These are phyloP conservation scores for Dactylonectria macrodidyma DNA, from an alignment of 2,329 filamentous ascomycete species.

Conservation along the genomic window DNA sequence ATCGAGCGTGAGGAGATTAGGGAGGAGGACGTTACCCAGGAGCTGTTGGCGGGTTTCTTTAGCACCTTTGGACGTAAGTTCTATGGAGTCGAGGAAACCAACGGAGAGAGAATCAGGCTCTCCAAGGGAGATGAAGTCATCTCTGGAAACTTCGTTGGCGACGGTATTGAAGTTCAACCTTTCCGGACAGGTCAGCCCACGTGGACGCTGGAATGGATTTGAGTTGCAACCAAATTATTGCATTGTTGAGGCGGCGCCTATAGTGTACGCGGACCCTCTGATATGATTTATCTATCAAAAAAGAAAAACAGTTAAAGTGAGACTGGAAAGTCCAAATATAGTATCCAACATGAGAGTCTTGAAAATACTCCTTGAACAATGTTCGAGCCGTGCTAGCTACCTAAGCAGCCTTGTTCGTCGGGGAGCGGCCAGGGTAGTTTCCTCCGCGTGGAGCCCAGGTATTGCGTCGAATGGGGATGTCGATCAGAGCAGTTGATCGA, in stretches of 20 bases:
- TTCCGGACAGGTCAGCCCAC: slow-evolving; percentile 11
- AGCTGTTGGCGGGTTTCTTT: slow-evolving; percentile 69
- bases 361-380: neutral
- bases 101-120: slow-evolving; percentile 3
- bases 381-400: too few relatives aligned
- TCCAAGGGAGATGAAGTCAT: slow-evolving; percentile 1
- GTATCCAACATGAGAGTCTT: neutral
- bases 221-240: neutral
- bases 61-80: slow-evolving; percentile 68
- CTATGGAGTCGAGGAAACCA: slow-evolving; percentile 47
- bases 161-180: slow-evolving; percentile 5
- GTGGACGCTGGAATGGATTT: slow-evolving; percentile 9
- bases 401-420: neutral
- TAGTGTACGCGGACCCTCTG: slow-evolving; percentile 24
- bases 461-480: neutral
- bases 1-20: slow-evolving; percentile 67
- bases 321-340: neutral
- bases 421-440: neutral
- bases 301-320: slow-evolving; percentile 2
- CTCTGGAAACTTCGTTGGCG: neutral
- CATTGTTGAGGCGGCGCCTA: slow-evolving; percentile 17
- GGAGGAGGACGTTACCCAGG: slow-evolving; percentile 67
- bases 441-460: slow-evolving; percentile 9
- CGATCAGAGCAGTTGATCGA: slow-evolving; percentile 14
- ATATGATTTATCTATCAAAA: slow-evolving; percentile 12